These are phyloP conservation scores for Escovopsis sp. DNA, from an alignment of 2,329 filamentous ascomycete species.

Conservation along the genomic window DNA sequence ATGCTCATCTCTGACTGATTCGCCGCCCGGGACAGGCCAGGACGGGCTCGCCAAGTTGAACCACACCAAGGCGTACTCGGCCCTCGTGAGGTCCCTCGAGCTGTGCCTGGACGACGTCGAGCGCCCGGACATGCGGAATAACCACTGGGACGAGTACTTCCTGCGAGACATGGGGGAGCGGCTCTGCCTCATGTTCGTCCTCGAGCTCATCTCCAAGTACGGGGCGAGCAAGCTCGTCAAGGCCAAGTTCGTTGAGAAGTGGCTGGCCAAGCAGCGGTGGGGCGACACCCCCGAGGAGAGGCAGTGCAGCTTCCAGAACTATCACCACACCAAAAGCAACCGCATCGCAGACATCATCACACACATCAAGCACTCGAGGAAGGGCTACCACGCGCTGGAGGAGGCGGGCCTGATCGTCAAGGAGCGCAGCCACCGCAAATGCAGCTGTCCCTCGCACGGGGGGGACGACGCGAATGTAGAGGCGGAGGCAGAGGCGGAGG, in stretches of 20 bases:
- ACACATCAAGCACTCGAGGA: conserved; percentile 31
- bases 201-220: conserved; percentile 44
- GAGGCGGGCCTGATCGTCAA: conserved; percentile 33
- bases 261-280: conserved; percentile 62
- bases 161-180: conserved; percentile 48
- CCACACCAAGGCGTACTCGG: conserved; percentile 35
- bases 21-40: conserved; percentile 12
- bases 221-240: conserved; percentile 42
- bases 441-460: too few relatives aligned
- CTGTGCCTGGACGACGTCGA: conserved; percentile 35
- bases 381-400: conserved; percentile 37
- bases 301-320: conserved; percentile 37
- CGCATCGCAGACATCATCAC: conserved; percentile 36
- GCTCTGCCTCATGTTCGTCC: conserved; percentile 42
- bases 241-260: conserved; percentile 54
- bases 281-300: conserved; percentile 39
- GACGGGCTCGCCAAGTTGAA: conserved; percentile 32
- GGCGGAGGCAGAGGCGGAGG: too few relatives aligned
- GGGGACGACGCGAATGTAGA: too few relatives aligned
- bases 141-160: conserved; percentile 47
- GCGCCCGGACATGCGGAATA: conserved; percentile 37
- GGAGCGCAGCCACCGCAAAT: conserved; percentile 13
- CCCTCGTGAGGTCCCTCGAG: conserved; percentile 46
- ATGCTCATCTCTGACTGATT: too few relatives aligned
- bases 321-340: conserved; percentile 36